phyloP scores from a whole-genome alignment of 129 eudicot species.

The Saposhnikovia divaricata region DNA sequence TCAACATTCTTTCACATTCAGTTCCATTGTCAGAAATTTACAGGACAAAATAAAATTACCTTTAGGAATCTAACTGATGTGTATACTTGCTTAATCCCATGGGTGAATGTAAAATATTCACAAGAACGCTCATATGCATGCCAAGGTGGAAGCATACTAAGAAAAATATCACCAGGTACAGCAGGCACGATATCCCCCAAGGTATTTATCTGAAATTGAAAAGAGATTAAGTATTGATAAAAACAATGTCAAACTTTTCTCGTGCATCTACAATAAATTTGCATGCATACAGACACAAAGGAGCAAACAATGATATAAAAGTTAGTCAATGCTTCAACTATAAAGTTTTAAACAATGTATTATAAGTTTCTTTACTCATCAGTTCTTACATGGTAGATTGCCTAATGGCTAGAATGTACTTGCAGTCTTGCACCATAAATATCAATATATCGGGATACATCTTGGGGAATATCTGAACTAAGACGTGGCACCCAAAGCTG shows the following conservation, averaged over 20 bases:
- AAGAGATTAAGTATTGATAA: background rate
- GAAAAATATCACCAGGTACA: slow-evolving; percentile 78
- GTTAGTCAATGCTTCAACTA: background rate
- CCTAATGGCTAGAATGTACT: background rate
- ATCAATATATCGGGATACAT: background rate
- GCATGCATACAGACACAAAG: background rate
- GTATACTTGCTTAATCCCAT: slow-evolving; percentile 79
- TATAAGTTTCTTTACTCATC: background rate
- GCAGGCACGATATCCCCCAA: slow-evolving; percentile 78
- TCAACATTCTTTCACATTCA: background rate
- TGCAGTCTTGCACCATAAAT: background rate
- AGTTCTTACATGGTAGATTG: background rate
- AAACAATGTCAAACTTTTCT: background rate
- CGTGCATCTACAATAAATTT: background rate
- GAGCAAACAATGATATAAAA: background rate
- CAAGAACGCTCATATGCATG: slow-evolving; percentile 95
- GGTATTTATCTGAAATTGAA: slow-evolving; percentile 40
- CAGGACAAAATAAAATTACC: slow-evolving; percentile 30
- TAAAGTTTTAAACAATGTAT: background rate
- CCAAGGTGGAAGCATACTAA: slow-evolving; percentile 99
- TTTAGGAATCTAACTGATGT: slow-evolving; percentile 63
- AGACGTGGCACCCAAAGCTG: background rate
- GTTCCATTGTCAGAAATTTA: background rate
- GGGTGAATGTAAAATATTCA: slow-evolving; percentile 70
- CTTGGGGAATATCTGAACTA: background rate